phyloP scores from a whole-genome alignment of 345 rosid genomes.

The Eucalyptus marginata region DNA sequence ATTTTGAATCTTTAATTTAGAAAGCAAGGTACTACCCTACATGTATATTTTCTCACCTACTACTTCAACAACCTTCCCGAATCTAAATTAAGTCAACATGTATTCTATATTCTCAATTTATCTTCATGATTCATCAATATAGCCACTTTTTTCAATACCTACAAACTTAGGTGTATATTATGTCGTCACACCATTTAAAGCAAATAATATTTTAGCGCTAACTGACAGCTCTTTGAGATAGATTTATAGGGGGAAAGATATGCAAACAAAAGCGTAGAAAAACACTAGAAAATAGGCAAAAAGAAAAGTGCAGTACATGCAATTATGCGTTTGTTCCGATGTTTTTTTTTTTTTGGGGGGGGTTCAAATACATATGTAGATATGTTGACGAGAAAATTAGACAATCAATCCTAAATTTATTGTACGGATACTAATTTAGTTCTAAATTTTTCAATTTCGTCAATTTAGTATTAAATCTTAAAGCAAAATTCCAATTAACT shows the following conservation, averaged over 20 bases:
- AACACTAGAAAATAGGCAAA: background rate
- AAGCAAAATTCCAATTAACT: background rate
- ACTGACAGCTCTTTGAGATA: background rate
- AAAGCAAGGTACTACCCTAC: background rate
- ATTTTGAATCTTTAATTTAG: background rate
- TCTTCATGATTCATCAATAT: background rate
- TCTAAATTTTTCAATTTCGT: background rate
- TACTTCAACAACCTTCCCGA: background rate
- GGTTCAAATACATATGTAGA: background rate
- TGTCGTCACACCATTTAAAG: background rate
- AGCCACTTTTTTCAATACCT: background rate
- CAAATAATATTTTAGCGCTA: background rate
- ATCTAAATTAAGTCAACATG: background rate
- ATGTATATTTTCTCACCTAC: background rate
- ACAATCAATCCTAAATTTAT: background rate
- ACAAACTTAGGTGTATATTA: background rate
- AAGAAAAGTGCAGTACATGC: background rate
- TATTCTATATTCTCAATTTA: background rate
- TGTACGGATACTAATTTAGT: fast-evolving
- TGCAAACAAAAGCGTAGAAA: background rate
- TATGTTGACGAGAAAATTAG: background rate
- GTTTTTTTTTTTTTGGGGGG: too few relatives aligned
- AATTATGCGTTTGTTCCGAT: background rate
- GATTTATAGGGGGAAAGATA: background rate
- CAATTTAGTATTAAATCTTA: background rate